Percentiles rank a stretch among this genome's conserved stretches.
Evolutionary conservation across 192 early-diverging fungal genomes (phyloP).

Genomic region (Phycomyces blakesleeanus): DNA sequence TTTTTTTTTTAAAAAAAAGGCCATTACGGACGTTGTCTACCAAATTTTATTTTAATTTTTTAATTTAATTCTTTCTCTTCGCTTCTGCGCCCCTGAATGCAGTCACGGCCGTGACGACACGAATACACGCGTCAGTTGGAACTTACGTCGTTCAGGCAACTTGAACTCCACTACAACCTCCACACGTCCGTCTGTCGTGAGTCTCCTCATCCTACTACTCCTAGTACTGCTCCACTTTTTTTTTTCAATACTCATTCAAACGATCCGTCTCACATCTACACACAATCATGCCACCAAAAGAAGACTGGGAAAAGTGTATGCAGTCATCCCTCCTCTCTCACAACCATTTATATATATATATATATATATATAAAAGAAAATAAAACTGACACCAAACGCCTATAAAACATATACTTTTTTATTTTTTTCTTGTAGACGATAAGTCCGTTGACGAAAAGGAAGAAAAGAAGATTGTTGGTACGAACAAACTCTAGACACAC

Average conservation of each 20-base stretch:
- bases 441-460: slow-evolving; percentile 68
- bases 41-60: too few species aligned
- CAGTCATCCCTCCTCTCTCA: neutral
- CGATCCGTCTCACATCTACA: neutral
- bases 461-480: slow-evolving; percentile 84
- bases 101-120: neutral
- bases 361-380: too few species aligned
- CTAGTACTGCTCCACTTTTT: neutral
- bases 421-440: slow-evolving; percentile 62
- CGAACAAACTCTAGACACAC: too few species aligned
- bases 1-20: too few species aligned
- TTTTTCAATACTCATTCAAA: neutral
- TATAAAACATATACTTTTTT: too few species aligned
- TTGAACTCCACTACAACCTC: neutral
- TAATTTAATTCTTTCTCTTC: too few species aligned
- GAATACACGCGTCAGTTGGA: neutral
- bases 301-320: slow-evolving; percentile 98
- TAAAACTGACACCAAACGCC: too few species aligned
- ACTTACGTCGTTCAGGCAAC: neutral
- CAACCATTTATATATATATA: too few species aligned
- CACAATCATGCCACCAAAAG: slow-evolving; percentile 78
- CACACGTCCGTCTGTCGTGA: too few species aligned
- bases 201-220: too few species aligned
- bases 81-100: neutral
- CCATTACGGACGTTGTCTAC: too few species aligned